phyloP scores from a whole-genome alignment of 2,329 filamentous ascomycete species.

The Chaetomium sp. region DNA sequence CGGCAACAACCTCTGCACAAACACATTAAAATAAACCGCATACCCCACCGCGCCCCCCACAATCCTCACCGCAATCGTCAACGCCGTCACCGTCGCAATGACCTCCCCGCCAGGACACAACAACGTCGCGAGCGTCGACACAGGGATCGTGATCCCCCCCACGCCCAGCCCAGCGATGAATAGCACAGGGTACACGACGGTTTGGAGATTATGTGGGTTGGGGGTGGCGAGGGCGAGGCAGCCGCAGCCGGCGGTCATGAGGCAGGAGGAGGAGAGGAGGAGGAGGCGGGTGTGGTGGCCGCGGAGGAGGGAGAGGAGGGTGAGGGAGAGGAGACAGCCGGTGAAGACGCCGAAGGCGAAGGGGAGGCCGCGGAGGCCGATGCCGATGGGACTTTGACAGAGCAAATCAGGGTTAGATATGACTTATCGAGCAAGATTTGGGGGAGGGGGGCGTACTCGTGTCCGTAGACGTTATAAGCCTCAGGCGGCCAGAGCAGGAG shows the following conservation, averaged over 20 bases:
- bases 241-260: conserved; percentile 61
- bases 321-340: conserved; percentile 54
- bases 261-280: conserved; percentile 50
- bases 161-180: conserved; percentile 57
- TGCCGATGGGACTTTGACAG: conserved; percentile 39
- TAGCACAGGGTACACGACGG: conserved; percentile 50
- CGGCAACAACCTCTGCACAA: conserved; percentile 40
- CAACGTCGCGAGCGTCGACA: conserved; percentile 61
- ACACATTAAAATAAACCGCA: conserved; percentile 52
- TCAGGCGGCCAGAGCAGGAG: conserved; percentile 58
- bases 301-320: conserved; percentile 49
- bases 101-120: conserved; percentile 60
- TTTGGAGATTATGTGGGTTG: conserved; percentile 49
- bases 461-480: conserved; percentile 58
- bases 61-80: conserved; percentile 63
- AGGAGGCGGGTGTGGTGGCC: conserved; percentile 51
- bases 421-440: not conserved
- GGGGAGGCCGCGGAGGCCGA: conserved; percentile 60
- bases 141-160: conserved; percentile 61
- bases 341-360: conserved; percentile 57
- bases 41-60: conserved; percentile 61
- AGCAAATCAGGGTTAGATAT: not conserved
- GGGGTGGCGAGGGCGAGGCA: conserved; percentile 43
- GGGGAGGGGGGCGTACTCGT: conserved; percentile 36
- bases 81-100: conserved; percentile 61